Evolutionary conservation across 768 basidiomycete genomes (phyloP).

Genomic region (Hortiboletus campestris): DNA sequence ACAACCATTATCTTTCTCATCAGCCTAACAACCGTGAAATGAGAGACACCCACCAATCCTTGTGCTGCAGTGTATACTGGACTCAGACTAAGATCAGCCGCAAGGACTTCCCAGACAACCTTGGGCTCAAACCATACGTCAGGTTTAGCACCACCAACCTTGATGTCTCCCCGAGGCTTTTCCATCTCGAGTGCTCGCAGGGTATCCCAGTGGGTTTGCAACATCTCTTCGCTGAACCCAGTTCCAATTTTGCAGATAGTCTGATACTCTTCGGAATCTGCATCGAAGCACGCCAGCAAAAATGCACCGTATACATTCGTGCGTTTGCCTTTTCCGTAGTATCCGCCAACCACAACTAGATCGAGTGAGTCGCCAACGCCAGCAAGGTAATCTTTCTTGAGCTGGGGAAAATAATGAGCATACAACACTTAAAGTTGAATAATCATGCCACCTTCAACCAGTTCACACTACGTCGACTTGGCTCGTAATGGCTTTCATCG

Average conservation of each 20-base stretch:
- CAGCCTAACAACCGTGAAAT: neutral
- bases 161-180: slow-evolving; percentile 78
- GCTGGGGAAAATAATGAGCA: slow-evolving; percentile 43
- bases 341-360: slow-evolving; percentile 95
- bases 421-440: neutral
- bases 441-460: slow-evolving; percentile 84
- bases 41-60: slow-evolving; percentile 61
- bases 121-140: slow-evolving; percentile 98
- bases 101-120: slow-evolving; percentile 97
- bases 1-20: neutral
- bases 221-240: slow-evolving; percentile 90
- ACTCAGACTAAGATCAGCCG: slow-evolving; percentile 94
- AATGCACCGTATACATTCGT: slow-evolving; percentile 98
- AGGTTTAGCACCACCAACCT: slow-evolving; percentile 90
- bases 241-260: slow-evolving; percentile 99
- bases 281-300: slow-evolving; percentile 94
- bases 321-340: slow-evolving; percentile 97
- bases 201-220: slow-evolving; percentile 77
- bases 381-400: slow-evolving; percentile 97
- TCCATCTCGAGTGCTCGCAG: slow-evolving; percentile 75
- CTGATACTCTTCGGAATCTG: slow-evolving; percentile 91
- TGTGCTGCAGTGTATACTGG: slow-evolving; percentile 95
- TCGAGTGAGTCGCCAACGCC: slow-evolving; percentile 97
- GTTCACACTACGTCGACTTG: slow-evolving; percentile 91
- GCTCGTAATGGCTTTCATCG: slow-evolving; percentile 91